Evolutionary conservation across 2,329 filamentous ascomycete genomes (phyloP).

Genomic region (Sclerotinia spermophila): DNA sequence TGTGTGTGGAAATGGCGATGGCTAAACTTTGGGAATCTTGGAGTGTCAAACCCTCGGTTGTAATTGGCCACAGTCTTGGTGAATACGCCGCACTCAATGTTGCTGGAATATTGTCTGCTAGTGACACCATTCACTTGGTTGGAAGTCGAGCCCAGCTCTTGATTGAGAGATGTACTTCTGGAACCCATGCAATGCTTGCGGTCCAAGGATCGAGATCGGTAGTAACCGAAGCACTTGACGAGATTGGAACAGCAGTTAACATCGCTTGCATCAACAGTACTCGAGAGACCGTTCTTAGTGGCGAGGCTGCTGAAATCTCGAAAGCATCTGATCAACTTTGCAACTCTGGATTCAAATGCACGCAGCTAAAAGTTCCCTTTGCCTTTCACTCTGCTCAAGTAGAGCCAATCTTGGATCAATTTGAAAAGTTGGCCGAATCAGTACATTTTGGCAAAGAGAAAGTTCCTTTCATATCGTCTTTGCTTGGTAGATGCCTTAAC

Average conservation of each 20-base stretch:
- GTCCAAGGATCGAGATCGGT: conserved; percentile 47
- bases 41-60: conserved; percentile 24
- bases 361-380: conserved; percentile 59
- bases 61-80: conserved; percentile 46
- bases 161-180: conserved; percentile 59
- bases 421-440: conserved; percentile 49
- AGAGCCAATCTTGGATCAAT: conserved; percentile 57
- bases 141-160: conserved; percentile 63
- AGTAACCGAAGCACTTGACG: conserved; percentile 27
- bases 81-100: conserved; percentile 64
- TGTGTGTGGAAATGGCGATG: conserved; percentile 18
- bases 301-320: conserved; percentile 36
- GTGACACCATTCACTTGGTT: conserved; percentile 68
- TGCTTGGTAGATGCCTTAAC: conserved; percentile 56
- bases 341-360: conserved; percentile 45
- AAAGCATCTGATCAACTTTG: conserved; percentile 45
- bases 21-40: conserved; percentile 19
- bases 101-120: conserved; percentile 65
- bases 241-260: conserved; percentile 3
- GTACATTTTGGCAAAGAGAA: conserved; percentile 53
- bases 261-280: conserved; percentile 20
- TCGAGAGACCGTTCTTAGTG: conserved; percentile 37
- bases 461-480: conserved; percentile 63
- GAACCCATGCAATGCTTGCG: conserved; percentile 64
- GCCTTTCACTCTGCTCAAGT: conserved; percentile 64